Evolutionary conservation across 148 eudicot genomes (phyloP), one percentile per base, ranked within the genome.

Genomic region (Vaccinium macrocarpon): DNA sequence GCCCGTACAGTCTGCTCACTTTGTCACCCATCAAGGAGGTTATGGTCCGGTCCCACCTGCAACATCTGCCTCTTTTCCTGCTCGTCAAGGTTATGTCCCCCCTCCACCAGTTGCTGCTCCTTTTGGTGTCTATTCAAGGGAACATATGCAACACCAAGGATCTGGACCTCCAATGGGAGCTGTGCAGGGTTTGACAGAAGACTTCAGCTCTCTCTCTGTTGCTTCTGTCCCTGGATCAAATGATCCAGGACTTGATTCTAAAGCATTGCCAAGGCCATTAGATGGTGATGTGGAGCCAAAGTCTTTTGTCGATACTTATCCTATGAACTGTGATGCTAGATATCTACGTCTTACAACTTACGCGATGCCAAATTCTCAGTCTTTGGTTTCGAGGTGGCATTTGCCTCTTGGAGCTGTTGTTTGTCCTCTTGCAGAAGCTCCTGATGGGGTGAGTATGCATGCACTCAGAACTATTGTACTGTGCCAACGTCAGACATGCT

Each of bases 371-470:
- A 93, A 88, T 90, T 93, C 99, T 56, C 97, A 92, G 82, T 97
- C 99, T 2, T 82, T 97, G 91, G 92, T 91, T 80, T 95, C 99
- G 42, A 91, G 97, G 89, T 97, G 99, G 99, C 99, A 95, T 87
- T 89, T 97, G 85, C 98, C 99, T 82, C 93, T 97, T 87, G 99
- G 99, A 89, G 95, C 97, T 76, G 97, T 95, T 86, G 98, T 95
- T 81, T 95, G 97, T 84, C 99, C 99, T 50, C 98, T 97, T 79
- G 99, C 98, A 32, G 96, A 92, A 93, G 87, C 99, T 91, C 95
- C 95, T 84, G 90, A 85, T 59, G 99, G 97, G 92, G 99, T 97
- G 87, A 89, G 96, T 86, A 76, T 87, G 19, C 51, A 50, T 86
- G 78, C 56, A 35, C 82, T 66, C 27, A 23, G 35, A 64, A 51